Conservation (phyloP, 1,139 yeast genomes). For the Maudiozyma humilis region DNA sequence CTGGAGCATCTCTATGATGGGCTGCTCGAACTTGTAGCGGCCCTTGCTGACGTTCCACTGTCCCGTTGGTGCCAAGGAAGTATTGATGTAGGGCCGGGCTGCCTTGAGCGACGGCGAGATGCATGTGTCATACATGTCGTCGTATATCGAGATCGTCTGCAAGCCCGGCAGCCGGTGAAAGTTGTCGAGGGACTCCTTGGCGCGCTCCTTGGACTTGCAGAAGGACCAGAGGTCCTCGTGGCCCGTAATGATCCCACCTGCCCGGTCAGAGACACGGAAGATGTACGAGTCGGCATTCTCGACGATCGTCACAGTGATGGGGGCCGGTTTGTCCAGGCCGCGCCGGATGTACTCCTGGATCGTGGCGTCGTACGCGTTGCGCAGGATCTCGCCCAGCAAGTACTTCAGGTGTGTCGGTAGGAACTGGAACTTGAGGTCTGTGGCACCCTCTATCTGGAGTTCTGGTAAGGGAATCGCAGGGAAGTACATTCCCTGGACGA, state of each 20-base stretch:
- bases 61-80: conserved; percentile 35
- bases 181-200: conserved; percentile 48
- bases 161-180: conserved; percentile 64
- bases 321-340: conserved; percentile 35
- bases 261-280: conserved; percentile 78
- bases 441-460: conserved; percentile 58
- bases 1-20: conserved; percentile 48
- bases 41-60: conserved; percentile 26
- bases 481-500: conserved; percentile 43
- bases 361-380: conserved; percentile 80
- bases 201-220: conserved; percentile 55
- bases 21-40: conserved; percentile 31
- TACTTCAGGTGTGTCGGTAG: conserved; percentile 81
- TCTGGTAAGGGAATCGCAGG: conserved; percentile 59
- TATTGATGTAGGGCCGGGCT: conserved; percentile 25
- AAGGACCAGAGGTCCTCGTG: conserved; percentile 68
- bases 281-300: conserved; percentile 58
- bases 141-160: conserved; percentile 29
- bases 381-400: conserved; percentile 73
- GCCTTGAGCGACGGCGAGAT: conserved; percentile 4
- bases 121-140: conserved; percentile 17
- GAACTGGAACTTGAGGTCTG: conserved; percentile 62
- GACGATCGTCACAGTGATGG: conserved; percentile 63
- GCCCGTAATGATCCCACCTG: conserved; percentile 56
- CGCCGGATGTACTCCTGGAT: conserved; percentile 38